These are phyloP conservation scores for Aspergillus baeticus DNA, from an alignment of 495 filamentous ascomycete genomes.

Conservation along the genomic window DNA sequence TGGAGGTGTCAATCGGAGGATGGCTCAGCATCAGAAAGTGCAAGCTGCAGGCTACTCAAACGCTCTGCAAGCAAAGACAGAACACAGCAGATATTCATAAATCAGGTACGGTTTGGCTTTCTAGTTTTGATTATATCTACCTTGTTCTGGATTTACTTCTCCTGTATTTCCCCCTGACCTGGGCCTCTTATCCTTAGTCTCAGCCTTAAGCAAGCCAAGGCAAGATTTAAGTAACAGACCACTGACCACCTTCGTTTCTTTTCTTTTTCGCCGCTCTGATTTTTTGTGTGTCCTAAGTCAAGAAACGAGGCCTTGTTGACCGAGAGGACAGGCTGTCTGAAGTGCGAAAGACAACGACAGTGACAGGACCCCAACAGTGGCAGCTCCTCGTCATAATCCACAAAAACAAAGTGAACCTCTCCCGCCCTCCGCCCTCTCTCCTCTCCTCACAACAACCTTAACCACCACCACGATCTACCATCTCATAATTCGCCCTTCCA, in stretches of 20 bases:
- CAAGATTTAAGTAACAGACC: background rate
- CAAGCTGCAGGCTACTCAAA: background rate
- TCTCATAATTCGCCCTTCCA: conserved; percentile 12
- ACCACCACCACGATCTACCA: background rate
- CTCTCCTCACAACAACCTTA: background rate
- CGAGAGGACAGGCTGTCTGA: no score
- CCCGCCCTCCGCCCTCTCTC: conserved; percentile 7
- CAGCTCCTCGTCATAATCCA: conserved; percentile 22
- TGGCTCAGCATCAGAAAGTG: background rate
- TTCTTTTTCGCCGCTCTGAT: background rate
- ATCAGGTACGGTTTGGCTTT: background rate
- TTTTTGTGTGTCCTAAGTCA: background rate
- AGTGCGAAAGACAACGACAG: no score
- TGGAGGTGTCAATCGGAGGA: background rate
- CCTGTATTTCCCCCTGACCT: background rate
- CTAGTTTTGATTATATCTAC: background rate
- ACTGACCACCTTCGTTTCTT: background rate
- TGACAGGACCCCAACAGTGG: conserved; percentile 4
- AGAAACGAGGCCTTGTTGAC: background rate
- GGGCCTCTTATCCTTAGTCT: background rate
- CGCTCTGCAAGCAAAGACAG: background rate
- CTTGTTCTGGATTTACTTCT: background rate
- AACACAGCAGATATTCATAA: background rate
- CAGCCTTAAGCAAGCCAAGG: conserved; percentile 3
- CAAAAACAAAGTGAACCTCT: conserved; percentile 18